A percentile compares a stretch with the other conserved stretches of the same genome.
Evolutionary conservation across 2,329 filamentous ascomycete species (phyloP).

Genomic region (Beauveria rudraprayagi): DNA sequence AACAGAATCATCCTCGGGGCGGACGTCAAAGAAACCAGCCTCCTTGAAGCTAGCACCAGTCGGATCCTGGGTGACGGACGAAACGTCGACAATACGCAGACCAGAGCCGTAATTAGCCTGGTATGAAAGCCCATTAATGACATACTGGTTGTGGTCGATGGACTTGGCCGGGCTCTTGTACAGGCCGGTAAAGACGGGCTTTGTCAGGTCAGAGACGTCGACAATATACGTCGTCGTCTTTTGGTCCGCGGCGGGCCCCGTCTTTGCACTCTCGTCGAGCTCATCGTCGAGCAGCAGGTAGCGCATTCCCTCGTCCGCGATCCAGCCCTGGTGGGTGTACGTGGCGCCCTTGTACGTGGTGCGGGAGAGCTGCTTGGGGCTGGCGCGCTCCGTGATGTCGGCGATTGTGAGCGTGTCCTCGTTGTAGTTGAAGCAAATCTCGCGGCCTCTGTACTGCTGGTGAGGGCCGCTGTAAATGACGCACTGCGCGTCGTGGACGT

Average conservation of each 20-base stretch:
- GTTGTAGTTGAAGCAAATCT: conserved; percentile 52
- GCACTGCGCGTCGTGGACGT: conserved; percentile 53
- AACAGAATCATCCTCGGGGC: conserved; percentile 39
- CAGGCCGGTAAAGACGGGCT: conserved; percentile 33
- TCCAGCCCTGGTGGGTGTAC: conserved; percentile 52
- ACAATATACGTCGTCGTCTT: conserved; percentile 44
- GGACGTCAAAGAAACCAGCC: conserved; percentile 42
- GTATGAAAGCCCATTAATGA: conserved; percentile 35
- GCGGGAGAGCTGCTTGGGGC: conserved; percentile 38
- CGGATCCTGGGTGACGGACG: conserved; percentile 30
- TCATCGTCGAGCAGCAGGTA: conserved; percentile 47
- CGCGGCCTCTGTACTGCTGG: conserved; percentile 34
- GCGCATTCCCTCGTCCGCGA: conserved; percentile 38
- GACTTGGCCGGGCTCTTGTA: conserved; percentile 33
- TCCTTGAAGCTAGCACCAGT: conserved; percentile 38
- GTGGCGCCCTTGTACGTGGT: conserved; percentile 48
- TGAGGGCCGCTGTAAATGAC: conserved; percentile 47
- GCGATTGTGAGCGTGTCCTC: conserved; percentile 46
- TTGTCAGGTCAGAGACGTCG: conserved; percentile 36
- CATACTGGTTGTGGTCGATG: conserved; percentile 43
- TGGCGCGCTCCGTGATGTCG: conserved; percentile 42
- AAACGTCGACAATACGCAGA: conserved; percentile 32
- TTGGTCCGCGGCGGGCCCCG: conserved; percentile 32
- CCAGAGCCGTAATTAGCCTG: conserved; percentile 44
- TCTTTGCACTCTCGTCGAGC: conserved; percentile 37